Evolutionary conservation across 176 grass and related monocot genomes (phyloP).

Genomic region (Alloteropsis semialata): DNA sequence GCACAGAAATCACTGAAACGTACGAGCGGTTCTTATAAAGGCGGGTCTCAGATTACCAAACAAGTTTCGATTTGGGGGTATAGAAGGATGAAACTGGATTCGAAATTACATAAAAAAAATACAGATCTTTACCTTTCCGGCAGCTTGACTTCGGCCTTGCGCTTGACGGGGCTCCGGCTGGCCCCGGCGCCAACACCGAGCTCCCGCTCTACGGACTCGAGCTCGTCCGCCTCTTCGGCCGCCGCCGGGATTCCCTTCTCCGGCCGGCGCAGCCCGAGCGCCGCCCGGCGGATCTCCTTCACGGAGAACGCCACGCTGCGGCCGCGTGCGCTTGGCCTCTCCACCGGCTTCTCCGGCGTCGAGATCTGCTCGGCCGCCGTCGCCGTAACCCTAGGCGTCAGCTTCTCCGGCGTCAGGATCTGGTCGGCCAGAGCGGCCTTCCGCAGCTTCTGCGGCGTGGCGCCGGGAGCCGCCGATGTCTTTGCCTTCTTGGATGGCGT

Average conservation of each 20-base stretch:
- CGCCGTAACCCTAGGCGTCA: background rate
- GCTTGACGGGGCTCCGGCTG: constrained; percentile 24
- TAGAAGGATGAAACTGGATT: background rate
- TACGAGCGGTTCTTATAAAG: too few species aligned
- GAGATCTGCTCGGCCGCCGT: constrained; percentile 25
- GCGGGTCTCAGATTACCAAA: background rate
- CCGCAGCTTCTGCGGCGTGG: constrained; percentile 12
- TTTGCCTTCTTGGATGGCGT: constrained; percentile 30
- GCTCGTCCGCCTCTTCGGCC: constrained; percentile 31
- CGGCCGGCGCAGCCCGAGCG: constrained; percentile 37
- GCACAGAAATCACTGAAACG: background rate
- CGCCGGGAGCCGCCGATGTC: background rate
- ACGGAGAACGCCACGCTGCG: constrained; percentile 64
- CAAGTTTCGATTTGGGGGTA: background rate
- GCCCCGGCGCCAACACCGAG: constrained; percentile 16
- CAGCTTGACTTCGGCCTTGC: constrained; percentile 46
- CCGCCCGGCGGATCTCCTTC: constrained; percentile 48
- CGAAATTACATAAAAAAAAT: background rate
- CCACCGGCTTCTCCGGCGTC: constrained; percentile 53
- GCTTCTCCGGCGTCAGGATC: constrained; percentile 30
- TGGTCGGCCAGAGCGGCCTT: background rate
- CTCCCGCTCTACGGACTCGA: constrained; percentile 43
- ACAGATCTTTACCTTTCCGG: constrained; percentile 57
- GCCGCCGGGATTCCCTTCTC: background rate
- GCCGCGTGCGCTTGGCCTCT: constrained; percentile 27